phyloP scores from a whole-genome alignment of 2,329 filamentous ascomycete genomes.

The Aspergillus brasiliensis region DNA sequence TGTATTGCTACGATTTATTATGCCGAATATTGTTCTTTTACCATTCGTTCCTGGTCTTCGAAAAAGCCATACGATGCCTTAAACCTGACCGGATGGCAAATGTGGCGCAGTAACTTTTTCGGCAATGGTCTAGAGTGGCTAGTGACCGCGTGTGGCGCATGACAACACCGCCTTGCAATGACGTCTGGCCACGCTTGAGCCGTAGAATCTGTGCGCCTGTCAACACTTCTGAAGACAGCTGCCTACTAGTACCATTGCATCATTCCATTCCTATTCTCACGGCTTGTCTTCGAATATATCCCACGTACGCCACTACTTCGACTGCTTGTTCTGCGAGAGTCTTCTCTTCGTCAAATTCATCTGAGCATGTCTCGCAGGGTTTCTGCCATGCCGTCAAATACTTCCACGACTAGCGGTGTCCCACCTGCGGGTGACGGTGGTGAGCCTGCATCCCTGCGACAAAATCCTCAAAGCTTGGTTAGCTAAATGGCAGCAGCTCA shows the following conservation, averaged over 20 bases:
- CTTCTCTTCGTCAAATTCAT: constrained; percentile 6
- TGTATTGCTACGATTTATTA: constrained; percentile 18
- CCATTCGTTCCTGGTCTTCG: background rate
- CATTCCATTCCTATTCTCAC: constrained; percentile 13
- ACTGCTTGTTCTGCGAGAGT: background rate
- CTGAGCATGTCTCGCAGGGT: constrained; percentile 44
- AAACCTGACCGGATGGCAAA: background rate
- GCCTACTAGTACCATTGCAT: constrained; percentile 20
- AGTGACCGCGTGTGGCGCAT: constrained; percentile 29
- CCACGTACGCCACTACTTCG: background rate
- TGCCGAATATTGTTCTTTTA: constrained; percentile 5
- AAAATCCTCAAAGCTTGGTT: constrained; percentile 8
- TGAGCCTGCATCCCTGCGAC: constrained; percentile 25
- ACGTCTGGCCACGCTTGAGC: constrained; percentile 32
- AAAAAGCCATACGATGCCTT: background rate
- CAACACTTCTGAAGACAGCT: constrained; percentile 33
- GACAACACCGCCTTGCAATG: constrained; percentile 35
- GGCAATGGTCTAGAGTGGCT: constrained; percentile 24
- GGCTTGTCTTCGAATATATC: constrained; percentile 2
- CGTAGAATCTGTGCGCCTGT: constrained; percentile 36
- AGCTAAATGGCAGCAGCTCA: constrained; percentile 38
- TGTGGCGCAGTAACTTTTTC: constrained; percentile 2
- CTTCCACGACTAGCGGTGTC: constrained; percentile 31
- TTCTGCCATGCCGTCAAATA: constrained; percentile 37
- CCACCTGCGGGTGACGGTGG: constrained; percentile 36